Conservation (phyloP, 345 rosid species). For the Populus euphratica region DNA sequence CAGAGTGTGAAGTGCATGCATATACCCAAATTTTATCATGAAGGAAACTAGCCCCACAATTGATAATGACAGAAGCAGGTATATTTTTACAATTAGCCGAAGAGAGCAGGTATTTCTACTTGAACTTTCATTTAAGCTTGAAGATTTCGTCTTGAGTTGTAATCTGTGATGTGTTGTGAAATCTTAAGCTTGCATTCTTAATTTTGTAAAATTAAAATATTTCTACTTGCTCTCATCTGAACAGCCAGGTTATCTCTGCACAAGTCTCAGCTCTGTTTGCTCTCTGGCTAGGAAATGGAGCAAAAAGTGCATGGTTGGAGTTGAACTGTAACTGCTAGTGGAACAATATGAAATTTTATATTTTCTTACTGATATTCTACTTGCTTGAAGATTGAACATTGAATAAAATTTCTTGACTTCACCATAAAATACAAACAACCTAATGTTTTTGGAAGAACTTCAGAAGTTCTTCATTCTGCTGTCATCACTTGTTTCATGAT, state of each 20-base stretch:
- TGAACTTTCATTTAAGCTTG: not conserved
- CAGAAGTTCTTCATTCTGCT: not conserved
- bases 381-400: not conserved
- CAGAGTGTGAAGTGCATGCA: constrained; percentile 11
- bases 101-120: not conserved
- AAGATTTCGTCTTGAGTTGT: not conserved
- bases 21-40: constrained; percentile 1
- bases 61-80: not conserved
- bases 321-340: not conserved
- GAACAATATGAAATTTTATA: not conserved
- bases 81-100: not conserved
- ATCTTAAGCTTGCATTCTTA: not conserved
- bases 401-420: not conserved
- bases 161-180: too few relatives aligned
- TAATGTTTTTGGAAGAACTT: not conserved
- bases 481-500: not conserved
- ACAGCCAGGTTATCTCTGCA: not conserved
- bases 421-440: not conserved
- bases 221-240: not conserved
- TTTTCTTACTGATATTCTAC: not conserved
- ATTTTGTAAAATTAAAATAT: not conserved
- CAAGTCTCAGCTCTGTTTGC: not conserved
- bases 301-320: not conserved
- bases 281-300: not conserved
- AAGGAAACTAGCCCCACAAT: not conserved